These are phyloP conservation scores for Dryas octopetala DNA, from an alignment of 306 rosid genomes.

Conservation along the genomic window DNA sequence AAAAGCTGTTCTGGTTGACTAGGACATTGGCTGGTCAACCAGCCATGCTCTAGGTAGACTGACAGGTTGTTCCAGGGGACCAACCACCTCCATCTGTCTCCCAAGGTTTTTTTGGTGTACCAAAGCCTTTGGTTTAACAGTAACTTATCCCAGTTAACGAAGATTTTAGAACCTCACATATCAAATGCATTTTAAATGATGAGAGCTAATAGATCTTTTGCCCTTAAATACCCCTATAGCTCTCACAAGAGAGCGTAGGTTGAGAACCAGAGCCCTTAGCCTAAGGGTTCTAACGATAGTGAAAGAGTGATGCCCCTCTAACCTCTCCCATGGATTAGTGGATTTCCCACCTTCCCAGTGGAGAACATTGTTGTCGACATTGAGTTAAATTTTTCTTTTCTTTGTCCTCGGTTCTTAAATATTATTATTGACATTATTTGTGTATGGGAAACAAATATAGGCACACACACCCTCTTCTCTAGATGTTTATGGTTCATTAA, in stretches of 20 bases:
- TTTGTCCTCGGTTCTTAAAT: too few relatives aligned
- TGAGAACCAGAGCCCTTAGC: too few relatives aligned
- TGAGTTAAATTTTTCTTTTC: neutral
- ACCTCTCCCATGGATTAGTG: neutral
- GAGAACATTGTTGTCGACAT: neutral
- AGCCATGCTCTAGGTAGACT: neutral
- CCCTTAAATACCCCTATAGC: neutral
- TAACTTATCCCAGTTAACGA: neutral
- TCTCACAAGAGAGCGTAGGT: neutral
- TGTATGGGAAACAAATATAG: too few relatives aligned
- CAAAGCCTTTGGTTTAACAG: neutral
- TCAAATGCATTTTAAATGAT: neutral
- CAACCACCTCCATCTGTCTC: neutral
- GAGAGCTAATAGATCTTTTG: neutral
- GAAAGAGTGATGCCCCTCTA: neutral
- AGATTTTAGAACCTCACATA: neutral
- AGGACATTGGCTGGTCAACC: neutral
- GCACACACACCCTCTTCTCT: too few relatives aligned
- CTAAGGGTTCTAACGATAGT: neutral
- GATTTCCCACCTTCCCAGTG: neutral
- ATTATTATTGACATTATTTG: too few relatives aligned
- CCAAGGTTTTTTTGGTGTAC: neutral
- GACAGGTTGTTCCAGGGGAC: neutral
- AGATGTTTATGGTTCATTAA: too few relatives aligned
- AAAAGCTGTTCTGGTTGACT: neutral